A percentile compares a stretch with the other conserved stretches of the same genome.
These are phyloP conservation scores for Backusella mclennaniae DNA, from an alignment of 192 early-diverging fungal genomes.

Conservation along the genomic window DNA sequence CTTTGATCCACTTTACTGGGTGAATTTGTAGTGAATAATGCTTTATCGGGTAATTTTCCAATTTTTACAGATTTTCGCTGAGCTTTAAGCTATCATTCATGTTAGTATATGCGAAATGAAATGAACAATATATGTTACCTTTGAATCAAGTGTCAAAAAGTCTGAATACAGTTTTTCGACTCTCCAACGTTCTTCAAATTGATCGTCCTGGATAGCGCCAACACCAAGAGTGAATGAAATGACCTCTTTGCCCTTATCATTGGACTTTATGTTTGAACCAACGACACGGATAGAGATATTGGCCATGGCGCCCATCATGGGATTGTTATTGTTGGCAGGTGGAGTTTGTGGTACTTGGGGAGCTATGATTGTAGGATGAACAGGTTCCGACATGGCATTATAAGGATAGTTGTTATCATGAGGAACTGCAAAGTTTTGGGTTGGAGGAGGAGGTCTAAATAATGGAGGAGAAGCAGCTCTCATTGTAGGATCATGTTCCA, in stretches of 20 bases:
- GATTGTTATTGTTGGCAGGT: not conserved
- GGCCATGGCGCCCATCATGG: not conserved
- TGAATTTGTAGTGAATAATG: constrained; percentile 74
- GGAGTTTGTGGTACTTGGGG: not conserved
- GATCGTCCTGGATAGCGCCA: constrained; percentile 34
- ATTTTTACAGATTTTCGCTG: constrained; percentile 46
- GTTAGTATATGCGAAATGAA: too few relatives aligned
- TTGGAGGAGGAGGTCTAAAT: not conserved
- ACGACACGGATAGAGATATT: constrained; percentile 9
- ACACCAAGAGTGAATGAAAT: constrained; percentile 55
- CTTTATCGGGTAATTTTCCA: constrained; percentile 81
- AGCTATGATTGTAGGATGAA: not conserved
- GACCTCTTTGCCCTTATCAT: constrained; percentile 75
- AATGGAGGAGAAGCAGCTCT: constrained; percentile 22
- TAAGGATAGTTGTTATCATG: not conserved
- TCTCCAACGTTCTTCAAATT: constrained; percentile 64
- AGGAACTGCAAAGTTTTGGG: not conserved
- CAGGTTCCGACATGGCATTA: not conserved
- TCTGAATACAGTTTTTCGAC: constrained; percentile 89
- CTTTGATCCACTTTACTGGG: constrained; percentile 87
- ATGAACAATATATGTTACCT: constrained; percentile 48
- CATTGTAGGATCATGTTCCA: constrained; percentile 19
- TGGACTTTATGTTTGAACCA: constrained; percentile 44
- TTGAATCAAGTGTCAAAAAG: constrained; percentile 76
- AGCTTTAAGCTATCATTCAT: constrained; percentile 5